A percentile compares a stretch with the other conserved stretches of the same genome.
phyloP scores from a whole-genome alignment of 306 rosid species.

The Fragaria nilgerrensis region DNA sequence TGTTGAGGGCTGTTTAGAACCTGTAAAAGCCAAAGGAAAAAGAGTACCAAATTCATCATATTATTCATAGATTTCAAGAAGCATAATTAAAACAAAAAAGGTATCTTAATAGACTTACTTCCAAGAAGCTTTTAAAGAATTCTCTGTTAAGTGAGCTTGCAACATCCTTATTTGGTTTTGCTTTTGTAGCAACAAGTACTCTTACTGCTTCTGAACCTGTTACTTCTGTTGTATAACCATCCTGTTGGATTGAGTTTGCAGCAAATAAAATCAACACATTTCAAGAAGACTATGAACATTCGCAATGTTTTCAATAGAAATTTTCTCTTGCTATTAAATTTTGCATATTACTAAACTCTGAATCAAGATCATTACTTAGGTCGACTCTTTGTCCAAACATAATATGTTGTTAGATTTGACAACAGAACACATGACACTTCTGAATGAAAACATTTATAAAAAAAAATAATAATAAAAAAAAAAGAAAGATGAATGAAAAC shows the following conservation, averaged over 20 bases:
- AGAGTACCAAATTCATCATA: not conserved
- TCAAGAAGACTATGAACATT: not conserved
- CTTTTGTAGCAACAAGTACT: slow-evolving; percentile 84
- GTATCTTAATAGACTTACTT: slow-evolving; percentile 39
- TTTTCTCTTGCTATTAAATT: not conserved
- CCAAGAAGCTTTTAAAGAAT: slow-evolving; percentile 63
- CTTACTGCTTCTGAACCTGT: slow-evolving; percentile 59
- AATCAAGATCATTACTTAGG: not conserved
- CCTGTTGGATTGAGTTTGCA: slow-evolving; percentile 49
- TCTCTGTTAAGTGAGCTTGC: slow-evolving; percentile 61
- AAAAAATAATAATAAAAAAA: no score
- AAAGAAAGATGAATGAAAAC: not conserved
- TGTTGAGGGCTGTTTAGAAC: slow-evolving; percentile 43
- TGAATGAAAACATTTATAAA: not conserved
- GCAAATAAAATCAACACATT: not conserved
- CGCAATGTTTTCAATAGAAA: not conserved
- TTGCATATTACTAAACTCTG: not conserved
- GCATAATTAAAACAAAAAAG: not conserved
- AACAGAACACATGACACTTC: not conserved
- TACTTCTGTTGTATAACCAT: slow-evolving; percentile 73
- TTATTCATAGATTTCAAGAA: not conserved
- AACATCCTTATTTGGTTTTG: slow-evolving; percentile 58
- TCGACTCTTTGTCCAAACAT: not conserved
- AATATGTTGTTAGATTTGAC: not conserved
- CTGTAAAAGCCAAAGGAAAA: slow-evolving; percentile 21